These are phyloP conservation scores for Sesbania bispinosa DNA, from an alignment of 306 rosid species.

Conservation along the genomic window DNA sequence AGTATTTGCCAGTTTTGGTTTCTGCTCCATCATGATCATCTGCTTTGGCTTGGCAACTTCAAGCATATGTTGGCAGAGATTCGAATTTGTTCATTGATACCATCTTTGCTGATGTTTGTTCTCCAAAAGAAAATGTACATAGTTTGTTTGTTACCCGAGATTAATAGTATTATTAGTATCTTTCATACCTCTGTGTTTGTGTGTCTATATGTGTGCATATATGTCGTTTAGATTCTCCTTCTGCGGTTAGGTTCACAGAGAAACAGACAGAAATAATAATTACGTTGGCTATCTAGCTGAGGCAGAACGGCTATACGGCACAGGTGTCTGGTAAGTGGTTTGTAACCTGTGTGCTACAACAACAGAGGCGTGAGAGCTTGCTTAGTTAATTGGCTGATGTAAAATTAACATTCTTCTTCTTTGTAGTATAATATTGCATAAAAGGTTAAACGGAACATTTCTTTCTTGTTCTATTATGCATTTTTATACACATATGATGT, in stretches of 20 bases:
- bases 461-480: background rate
- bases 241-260: background rate
- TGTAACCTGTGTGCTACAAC: background rate
- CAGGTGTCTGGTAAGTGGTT: background rate
- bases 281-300: background rate
- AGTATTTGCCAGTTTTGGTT: background rate
- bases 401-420: background rate
- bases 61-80: conserved; percentile 17
- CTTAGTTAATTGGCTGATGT: background rate
- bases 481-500: too few relatives aligned
- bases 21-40: background rate
- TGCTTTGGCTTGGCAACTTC: background rate
- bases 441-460: background rate
- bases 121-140: background rate
- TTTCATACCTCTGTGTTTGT: background rate
- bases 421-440: background rate
- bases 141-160: background rate
- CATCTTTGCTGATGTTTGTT: conserved; percentile 1
- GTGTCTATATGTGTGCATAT: background rate
- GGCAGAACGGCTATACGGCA: background rate
- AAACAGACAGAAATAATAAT: conserved; percentile 7
- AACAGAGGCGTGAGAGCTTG: background rate
- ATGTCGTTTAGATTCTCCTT: background rate
- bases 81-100: conserved; percentile 16
- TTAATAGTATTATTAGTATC: background rate